A percentile compares a stretch with the other conserved stretches of the same genome.
Conservation (phyloP, 345 rosid genomes). For the Combretum micranthum region DNA sequence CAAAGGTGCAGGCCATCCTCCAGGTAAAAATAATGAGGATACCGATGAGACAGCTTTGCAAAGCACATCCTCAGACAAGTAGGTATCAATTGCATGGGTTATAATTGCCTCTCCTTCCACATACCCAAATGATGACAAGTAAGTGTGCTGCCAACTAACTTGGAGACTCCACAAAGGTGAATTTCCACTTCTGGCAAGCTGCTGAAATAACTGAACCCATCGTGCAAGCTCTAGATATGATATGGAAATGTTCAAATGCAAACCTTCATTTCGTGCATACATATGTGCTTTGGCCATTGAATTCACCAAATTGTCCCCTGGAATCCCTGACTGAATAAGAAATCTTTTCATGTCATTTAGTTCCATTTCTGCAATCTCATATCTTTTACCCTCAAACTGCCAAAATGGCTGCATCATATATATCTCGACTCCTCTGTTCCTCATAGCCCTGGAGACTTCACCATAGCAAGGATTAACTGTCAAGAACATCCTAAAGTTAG, state of each 20-base stretch:
- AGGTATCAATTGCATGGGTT: slow-evolving; percentile 39
- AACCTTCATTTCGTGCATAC: slow-evolving; percentile 55
- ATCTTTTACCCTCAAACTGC: slow-evolving; percentile 45
- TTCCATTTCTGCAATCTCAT: slow-evolving; percentile 37
- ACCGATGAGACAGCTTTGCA: slow-evolving; percentile 24
- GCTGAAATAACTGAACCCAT: slow-evolving; percentile 79
- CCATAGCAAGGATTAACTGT: slow-evolving; percentile 83
- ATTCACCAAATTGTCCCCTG: slow-evolving; percentile 47
- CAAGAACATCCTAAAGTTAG: slow-evolving; percentile 81
- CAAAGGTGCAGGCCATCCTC: slow-evolving; percentile 85
- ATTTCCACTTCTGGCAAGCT: slow-evolving; percentile 65
- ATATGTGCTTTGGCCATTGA: slow-evolving; percentile 87
- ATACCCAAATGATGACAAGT: slow-evolving; percentile 65
- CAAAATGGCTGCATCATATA: slow-evolving; percentile 90
- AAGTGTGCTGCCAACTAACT: slow-evolving; percentile 87
- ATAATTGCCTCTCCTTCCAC: slow-evolving; percentile 46
- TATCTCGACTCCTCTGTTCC: slow-evolving; percentile 96
- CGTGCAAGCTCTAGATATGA: slow-evolving; percentile 83
- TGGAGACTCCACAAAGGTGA: slow-evolving; percentile 75
- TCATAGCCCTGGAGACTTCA: slow-evolving; percentile 95
- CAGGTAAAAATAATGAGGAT: slow-evolving; percentile 48
- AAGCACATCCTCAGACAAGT: slow-evolving; percentile 32
- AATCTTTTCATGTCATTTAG: slow-evolving; percentile 57
- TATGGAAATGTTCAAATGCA: slow-evolving; percentile 35
- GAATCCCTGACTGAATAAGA: slow-evolving; percentile 74